A percentile compares a stretch with the other conserved stretches of the same genome.
These are phyloP conservation scores for Monotropa hypopitys DNA, from an alignment of 179 eudicot genomes.

Conservation along the genomic window DNA sequence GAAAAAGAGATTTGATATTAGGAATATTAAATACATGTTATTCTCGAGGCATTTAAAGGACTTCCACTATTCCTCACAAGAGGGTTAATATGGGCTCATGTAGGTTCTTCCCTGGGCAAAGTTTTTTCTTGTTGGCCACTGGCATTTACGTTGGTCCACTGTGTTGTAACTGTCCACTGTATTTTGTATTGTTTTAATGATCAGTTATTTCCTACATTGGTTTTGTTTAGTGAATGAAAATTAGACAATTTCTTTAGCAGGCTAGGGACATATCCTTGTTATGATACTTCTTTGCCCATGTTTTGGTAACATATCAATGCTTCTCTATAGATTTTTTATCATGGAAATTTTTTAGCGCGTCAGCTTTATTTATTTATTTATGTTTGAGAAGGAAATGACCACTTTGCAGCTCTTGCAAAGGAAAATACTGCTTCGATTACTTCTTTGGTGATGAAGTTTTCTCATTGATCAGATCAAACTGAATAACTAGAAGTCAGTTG, in stretches of 20 bases:
- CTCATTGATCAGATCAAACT: neutral
- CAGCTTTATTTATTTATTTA: neutral
- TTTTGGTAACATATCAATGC: neutral
- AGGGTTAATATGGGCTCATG: neutral
- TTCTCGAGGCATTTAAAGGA: neutral
- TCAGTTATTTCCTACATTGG: neutral
- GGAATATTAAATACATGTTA: neutral
- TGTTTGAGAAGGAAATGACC: neutral
- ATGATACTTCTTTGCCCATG: neutral
- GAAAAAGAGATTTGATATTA: neutral
- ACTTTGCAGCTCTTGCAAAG: neutral
- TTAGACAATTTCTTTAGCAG: neutral
- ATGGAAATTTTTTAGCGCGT: neutral
- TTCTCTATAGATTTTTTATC: neutral
- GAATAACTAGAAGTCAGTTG: neutral
- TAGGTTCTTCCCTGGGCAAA: neutral
- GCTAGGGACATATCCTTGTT: neutral
- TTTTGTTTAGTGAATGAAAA: neutral
- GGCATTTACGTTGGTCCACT: no score
- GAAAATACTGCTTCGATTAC: neutral
- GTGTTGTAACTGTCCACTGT: neutral
- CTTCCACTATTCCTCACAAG: neutral
- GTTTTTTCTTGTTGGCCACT: neutral
- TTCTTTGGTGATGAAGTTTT: neutral
- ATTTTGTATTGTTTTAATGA: neutral